Evolutionary conservation across 208 protist genomes (phyloP), one percentile per base, ranked within the genome.

Genomic region (Acanthamoeba castellanii): DNA sequence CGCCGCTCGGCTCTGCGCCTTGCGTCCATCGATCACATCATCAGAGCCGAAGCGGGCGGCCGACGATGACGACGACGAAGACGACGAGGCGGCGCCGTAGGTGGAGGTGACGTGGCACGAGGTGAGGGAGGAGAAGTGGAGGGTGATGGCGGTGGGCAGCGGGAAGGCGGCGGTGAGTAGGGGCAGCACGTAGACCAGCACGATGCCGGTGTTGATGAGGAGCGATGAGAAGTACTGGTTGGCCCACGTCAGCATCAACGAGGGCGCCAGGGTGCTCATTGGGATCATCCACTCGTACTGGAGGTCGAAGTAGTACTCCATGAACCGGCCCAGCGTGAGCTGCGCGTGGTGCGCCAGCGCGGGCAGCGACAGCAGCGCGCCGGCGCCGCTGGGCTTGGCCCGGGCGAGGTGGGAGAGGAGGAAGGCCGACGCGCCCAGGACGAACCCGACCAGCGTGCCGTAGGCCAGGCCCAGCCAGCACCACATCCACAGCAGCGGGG

Each of bases 171-270:
- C 78, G 78, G 78, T 87, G 78, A 87, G 78, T 3, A 87, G n/a
- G 20, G 87, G 87, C 57, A 92, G 57, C 61, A 92, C 87, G 66
- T 92, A 92, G 66, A 92, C 50, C 25, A 92, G 66, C 87, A 92
- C 66, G 27, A 92, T 92, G 34, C 87, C 87, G 9, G 87, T 92
- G 61, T 92, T 92, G 61, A 92, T 92, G 57, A 74, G 59, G 87
- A 92, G 45, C 34, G 87, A 92, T 1, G 34, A 52, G 37, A 92
- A 92, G 87, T 92, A 92, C 87, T 92, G 87, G 47, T 92, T 92
- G 34, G 87, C 87, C 87, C 87, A 92, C n/a, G 66, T 76, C 14
- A 92, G 57, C 87, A 70, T 52, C 34, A 92, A 34, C 25, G 61
- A 92, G n/a, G 87, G 87, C 61, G 66, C 57, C 22, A 92, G 87